Evolutionary conservation across 2,329 filamentous ascomycete species (phyloP).

Genomic region (Cephalotrichum gorgonifer): DNA sequence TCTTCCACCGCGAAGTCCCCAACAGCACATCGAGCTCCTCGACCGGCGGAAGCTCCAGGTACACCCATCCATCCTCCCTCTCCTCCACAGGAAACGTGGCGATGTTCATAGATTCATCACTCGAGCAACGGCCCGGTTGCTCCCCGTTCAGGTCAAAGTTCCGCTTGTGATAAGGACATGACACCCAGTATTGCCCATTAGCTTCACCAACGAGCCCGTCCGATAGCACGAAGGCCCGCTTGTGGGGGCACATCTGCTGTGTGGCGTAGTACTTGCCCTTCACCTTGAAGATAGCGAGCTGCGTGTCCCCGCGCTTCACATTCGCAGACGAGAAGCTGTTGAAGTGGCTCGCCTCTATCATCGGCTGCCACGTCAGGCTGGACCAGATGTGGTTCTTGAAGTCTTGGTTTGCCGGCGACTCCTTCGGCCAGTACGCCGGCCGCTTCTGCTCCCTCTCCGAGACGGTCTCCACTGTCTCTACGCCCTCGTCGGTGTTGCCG

Average conservation of each 20-base stretch:
- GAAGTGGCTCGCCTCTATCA: constrained; percentile 63
- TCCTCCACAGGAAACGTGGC: constrained; percentile 73
- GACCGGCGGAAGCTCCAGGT: constrained; percentile 69
- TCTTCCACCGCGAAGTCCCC: constrained; percentile 69
- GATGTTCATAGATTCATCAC: constrained; percentile 66
- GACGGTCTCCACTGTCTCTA: constrained; percentile 60
- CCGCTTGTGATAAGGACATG: constrained; percentile 80
- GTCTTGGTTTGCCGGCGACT: constrained; percentile 52
- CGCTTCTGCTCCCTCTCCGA: constrained; percentile 62
- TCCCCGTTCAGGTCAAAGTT: constrained; percentile 61
- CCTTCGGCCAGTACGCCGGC: constrained; percentile 66
- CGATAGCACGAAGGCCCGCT: constrained; percentile 78
- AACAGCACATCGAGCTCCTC: constrained; percentile 71
- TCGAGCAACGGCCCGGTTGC: constrained; percentile 58
- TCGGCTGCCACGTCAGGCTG: constrained; percentile 65
- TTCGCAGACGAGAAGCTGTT: constrained; percentile 64
- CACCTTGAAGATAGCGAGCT: constrained; percentile 79
- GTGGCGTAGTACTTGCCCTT: constrained; percentile 72
- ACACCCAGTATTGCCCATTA: constrained; percentile 48
- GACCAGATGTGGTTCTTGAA: constrained; percentile 40
- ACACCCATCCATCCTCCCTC: constrained; percentile 63
- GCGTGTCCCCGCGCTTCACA: constrained; percentile 79
- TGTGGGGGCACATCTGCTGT: constrained; percentile 93
- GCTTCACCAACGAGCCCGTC: constrained; percentile 75
- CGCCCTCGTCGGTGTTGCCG: constrained; percentile 63